These are phyloP conservation scores for Flueggea neowawraea DNA, from an alignment of 441 rosid species.

Conservation along the genomic window DNA sequence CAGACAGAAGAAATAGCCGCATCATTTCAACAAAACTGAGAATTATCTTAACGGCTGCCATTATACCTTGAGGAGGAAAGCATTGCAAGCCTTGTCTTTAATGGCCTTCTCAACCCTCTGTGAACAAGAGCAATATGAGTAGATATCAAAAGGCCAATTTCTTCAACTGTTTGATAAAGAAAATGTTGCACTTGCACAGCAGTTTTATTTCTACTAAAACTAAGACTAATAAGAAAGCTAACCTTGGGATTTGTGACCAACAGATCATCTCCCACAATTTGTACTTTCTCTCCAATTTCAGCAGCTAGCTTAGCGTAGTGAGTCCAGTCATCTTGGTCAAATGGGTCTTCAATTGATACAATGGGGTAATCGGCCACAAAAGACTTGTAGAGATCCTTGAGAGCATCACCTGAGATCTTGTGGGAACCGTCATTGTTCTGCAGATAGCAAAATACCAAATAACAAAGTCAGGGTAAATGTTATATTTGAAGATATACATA, in stretches of 20 bases:
- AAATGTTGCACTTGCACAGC: background rate
- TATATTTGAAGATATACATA: too few relatives aligned
- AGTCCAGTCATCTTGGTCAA: slow-evolving; percentile 99
- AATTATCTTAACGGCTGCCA: background rate
- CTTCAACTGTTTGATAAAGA: background rate
- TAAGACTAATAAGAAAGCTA: background rate
- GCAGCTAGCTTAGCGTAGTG: slow-evolving; percentile 70
- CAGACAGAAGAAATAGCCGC: background rate
- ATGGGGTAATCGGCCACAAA: slow-evolving; percentile 89
- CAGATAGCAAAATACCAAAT: slow-evolving; percentile 1
- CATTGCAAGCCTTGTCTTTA: slow-evolving; percentile 84
- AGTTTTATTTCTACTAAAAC: too few relatives aligned
- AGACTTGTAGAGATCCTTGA: slow-evolving; percentile 90
- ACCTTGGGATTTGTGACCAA: slow-evolving; percentile 99
- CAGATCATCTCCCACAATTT: slow-evolving; percentile 96
- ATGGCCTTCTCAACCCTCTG: slow-evolving; percentile 98
- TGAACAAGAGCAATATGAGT: slow-evolving; percentile 7
- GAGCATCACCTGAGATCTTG: slow-evolving; percentile 84
- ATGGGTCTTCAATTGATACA: slow-evolving; percentile 94
- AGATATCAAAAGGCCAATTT: background rate
- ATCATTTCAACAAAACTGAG: background rate
- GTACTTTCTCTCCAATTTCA: slow-evolving; percentile 77
- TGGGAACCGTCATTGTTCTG: slow-evolving; percentile 85
- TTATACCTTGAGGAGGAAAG: slow-evolving; percentile 88
- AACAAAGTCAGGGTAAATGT: background rate